Percentiles rank a stretch among this genome's conserved stretches.
Evolutionary conservation across 2,329 filamentous ascomycete species (phyloP).

Genomic region (Chaetomium sp.): DNA sequence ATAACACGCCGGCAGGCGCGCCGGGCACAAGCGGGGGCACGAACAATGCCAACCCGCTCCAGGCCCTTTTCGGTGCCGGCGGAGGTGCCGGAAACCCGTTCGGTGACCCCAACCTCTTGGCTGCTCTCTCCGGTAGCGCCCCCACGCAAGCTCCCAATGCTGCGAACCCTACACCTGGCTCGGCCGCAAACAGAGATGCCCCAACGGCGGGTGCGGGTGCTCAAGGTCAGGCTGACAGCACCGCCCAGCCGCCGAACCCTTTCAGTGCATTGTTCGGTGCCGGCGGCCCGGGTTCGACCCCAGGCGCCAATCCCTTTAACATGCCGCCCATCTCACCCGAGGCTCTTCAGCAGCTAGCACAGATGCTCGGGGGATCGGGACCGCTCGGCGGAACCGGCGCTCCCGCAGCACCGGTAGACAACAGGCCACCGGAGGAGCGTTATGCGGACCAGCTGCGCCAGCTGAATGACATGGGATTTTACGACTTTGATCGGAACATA

Average conservation of each 20-base stretch:
- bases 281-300: constrained; percentile 25
- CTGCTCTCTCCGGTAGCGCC: not conserved
- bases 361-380: constrained; percentile 30
- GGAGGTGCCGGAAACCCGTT: not conserved
- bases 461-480: constrained; percentile 98
- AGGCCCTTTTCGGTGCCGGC: constrained; percentile 25
- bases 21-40: constrained; percentile 28
- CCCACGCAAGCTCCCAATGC: constrained; percentile 7
- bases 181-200: constrained; percentile 2
- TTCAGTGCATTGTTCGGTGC: constrained; percentile 23
- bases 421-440: constrained; percentile 82
- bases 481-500: constrained; percentile 90
- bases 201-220: not conserved
- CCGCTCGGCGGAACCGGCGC: constrained; percentile 20
- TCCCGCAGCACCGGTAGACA: constrained; percentile 62
- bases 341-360: constrained; percentile 48
- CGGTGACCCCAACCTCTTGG: not conserved
- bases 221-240: constrained; percentile 6
- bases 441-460: constrained; percentile 87
- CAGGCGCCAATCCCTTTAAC: constrained; percentile 30
- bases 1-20: constrained; percentile 60
- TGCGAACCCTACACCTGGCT: constrained; percentile 6
- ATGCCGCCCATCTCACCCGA: constrained; percentile 49
- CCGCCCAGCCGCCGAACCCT: constrained; percentile 21
- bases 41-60: constrained; percentile 41